Evolutionary conservation across 2,329 filamentous ascomycete species (phyloP).

Genomic region (Balansia obtecta): DNA sequence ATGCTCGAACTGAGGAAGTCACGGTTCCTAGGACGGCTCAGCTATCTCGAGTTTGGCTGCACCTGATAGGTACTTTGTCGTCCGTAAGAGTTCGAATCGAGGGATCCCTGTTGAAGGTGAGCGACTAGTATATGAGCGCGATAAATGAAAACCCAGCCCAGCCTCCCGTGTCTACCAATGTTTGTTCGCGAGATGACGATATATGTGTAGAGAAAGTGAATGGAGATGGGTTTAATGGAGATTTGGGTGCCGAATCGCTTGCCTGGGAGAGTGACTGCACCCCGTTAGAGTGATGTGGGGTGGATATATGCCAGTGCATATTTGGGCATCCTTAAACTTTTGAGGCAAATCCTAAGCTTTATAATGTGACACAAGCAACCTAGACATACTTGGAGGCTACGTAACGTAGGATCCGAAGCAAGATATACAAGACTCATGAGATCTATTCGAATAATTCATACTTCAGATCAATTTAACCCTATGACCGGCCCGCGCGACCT

Average conservation of each 20-base stretch:
- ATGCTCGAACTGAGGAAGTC: slow-evolving; percentile 20
- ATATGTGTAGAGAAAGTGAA: too few species aligned
- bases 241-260: too few species aligned
- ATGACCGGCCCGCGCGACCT: slow-evolving; percentile 9
- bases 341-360: neutral
- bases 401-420: neutral
- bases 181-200: too few species aligned
- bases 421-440: neutral
- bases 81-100: too few species aligned
- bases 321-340: neutral
- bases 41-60: too few species aligned
- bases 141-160: too few species aligned
- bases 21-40: neutral
- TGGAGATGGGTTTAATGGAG: too few species aligned
- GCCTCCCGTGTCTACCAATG: too few species aligned
- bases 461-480: neutral
- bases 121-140: too few species aligned
- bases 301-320: neutral
- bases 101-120: too few species aligned
- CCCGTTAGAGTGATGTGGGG: slow-evolving; percentile 10
- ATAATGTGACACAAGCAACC: neutral
- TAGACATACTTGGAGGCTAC: neutral
- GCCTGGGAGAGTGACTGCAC: neutral
- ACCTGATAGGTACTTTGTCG: too few species aligned
- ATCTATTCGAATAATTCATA: neutral